These are phyloP conservation scores for Hansenula sp. DNA, from an alignment of 1,139 yeast genomes.

Conservation along the genomic window DNA sequence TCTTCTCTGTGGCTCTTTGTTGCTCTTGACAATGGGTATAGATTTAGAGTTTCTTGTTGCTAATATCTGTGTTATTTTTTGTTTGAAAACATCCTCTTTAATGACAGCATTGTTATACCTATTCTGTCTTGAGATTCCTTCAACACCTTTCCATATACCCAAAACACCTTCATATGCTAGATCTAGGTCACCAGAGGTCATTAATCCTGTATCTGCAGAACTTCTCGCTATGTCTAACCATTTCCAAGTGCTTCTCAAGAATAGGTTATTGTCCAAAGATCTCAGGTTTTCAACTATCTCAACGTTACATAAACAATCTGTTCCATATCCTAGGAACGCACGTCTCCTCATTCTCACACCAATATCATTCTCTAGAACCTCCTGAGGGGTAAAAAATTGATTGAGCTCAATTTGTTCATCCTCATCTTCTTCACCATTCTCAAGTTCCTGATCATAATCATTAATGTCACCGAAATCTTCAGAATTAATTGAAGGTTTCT, in stretches of 20 bases:
- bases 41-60: conserved; percentile 18
- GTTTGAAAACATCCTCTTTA: conserved; percentile 24
- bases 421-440: conserved; percentile 26
- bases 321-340: conserved; percentile 71
- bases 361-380: conserved; percentile 55
- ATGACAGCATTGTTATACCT: conserved; percentile 46
- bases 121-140: conserved; percentile 55
- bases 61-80: conserved; percentile 17
- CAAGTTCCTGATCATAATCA: conserved; percentile 15
- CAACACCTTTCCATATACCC: conserved; percentile 86
- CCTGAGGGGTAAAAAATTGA: conserved; percentile 29
- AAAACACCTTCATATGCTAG: conserved; percentile 84
- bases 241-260: conserved; percentile 79
- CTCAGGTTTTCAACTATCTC: conserved; percentile 52
- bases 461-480: conserved; percentile 12
- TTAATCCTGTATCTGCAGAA: conserved; percentile 63
- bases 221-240: conserved; percentile 77
- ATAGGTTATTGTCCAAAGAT: conserved; percentile 51
- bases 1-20: conserved; percentile 60
- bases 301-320: conserved; percentile 64
- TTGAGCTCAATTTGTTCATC: conserved; percentile 18
- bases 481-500: background rate
- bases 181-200: conserved; percentile 66
- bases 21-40: conserved; percentile 34
- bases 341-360: conserved; percentile 64